Conservation (phyloP, 768 basidiomycete species). For the Russula griseocarnosa region DNA sequence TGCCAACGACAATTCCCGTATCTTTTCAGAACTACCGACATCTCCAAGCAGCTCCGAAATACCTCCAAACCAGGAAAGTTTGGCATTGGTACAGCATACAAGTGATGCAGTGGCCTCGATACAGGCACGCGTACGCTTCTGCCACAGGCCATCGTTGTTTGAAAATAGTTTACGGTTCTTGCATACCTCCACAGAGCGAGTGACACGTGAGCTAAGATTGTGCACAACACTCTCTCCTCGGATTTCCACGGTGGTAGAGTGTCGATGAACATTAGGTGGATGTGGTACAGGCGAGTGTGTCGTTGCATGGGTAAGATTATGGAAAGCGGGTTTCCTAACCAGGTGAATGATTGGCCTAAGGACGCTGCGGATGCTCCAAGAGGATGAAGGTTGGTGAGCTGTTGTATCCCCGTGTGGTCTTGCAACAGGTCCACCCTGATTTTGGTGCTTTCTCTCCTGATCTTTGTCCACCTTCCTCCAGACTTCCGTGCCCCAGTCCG, state of each 20-base stretch:
- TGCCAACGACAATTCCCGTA: not conserved
- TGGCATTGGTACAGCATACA: not conserved
- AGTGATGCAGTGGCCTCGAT: constrained; percentile 11
- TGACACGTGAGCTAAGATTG: constrained; percentile 11
- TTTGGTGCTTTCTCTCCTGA: too few species aligned
- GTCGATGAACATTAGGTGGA: too few species aligned
- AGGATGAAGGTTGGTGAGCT: too few species aligned
- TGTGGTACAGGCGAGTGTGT: too few species aligned
- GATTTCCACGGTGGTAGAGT: too few species aligned
- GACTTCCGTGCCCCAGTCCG: too few species aligned
- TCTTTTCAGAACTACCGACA: not conserved
- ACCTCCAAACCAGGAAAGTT: not conserved
- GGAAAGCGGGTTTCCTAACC: too few species aligned
- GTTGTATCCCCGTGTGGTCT: too few species aligned
- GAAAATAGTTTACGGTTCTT: not conserved
- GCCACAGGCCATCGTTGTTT: not conserved
- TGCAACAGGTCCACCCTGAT: too few species aligned
- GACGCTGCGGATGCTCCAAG: too few species aligned
- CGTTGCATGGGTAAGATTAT: not conserved
- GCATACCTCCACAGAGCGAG: not conserved
- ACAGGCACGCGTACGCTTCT: constrained; percentile 21
- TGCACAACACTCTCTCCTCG: not conserved
- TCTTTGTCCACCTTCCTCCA: too few species aligned
- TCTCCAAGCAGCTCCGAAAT: constrained; percentile 2
- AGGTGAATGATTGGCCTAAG: too few species aligned